Base-by-base conservation (phyloP, 73 alveolate genomes). In the Paramecium sonneborni region DNA sequence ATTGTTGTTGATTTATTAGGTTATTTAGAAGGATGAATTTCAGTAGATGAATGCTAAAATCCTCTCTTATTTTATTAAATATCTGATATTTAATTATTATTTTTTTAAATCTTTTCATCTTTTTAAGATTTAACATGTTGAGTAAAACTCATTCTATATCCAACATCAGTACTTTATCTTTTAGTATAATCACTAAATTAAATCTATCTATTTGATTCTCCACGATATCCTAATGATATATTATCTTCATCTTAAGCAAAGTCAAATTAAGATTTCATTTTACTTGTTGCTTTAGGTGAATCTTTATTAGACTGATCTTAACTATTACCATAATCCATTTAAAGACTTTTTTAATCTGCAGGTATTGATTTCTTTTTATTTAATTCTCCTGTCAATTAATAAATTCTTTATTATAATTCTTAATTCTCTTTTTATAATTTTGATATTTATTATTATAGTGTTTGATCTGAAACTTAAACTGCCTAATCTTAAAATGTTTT, bases 341-440 rank as follows among this genome's bases (percentile, higher is more conserved):
- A 23, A 3, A 37, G 15, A 24, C 90, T 79, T 34, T 44, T 79
- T 79, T 79, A 12, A 14, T 79, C 90, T 46, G 41, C 44, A 9
- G 55, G 44, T 43, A 79, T 39, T 23, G 44, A 30, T 79, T 79
- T 23, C 44, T 21, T 79, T 14, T 79, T 79, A 30, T 79, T 39
- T 9, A 79, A 23, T 46, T 79, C 76, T 24, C 74, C 74, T 35
- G 30, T 23, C 12, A 79, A 44, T 79, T 20, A 20, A 41, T 32
- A 79, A 1, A 79, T 12, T 23, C 52, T 79, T 23, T 38, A 43
- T 43, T 39, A 23, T 79, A 79, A 26, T 20, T 79, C 90, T 20
- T 24, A 57, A 44, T 79, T 79, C 35, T 79, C 90, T 21, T 79
- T 79, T 39, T 39, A 24, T 23, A 79, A 79, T 79, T 38, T 44